These are phyloP conservation scores for Amanita brunnescens DNA, from an alignment of 768 basidiomycete genomes.

Conservation along the genomic window DNA sequence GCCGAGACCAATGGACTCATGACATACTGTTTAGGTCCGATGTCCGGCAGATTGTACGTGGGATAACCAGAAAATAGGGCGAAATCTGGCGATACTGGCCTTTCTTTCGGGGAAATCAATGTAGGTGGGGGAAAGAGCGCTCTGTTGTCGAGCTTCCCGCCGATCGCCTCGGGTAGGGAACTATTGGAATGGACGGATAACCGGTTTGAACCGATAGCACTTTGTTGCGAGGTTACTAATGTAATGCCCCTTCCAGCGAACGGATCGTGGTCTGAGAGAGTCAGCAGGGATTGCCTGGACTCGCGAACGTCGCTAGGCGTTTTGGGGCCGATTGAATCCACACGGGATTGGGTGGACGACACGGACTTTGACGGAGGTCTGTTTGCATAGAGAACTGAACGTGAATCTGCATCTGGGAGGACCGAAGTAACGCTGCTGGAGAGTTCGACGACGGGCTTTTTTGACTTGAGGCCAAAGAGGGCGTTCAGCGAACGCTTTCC, in stretches of 20 bases:
- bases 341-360: slow-evolving; percentile 47
- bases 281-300: slow-evolving; percentile 44
- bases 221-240: slow-evolving; percentile 27
- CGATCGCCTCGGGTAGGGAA: slow-evolving; percentile 32
- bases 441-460: slow-evolving; percentile 49
- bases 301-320: slow-evolving; percentile 44
- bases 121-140: slow-evolving; percentile 40
- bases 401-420: slow-evolving; percentile 5
- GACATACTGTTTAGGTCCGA: slow-evolving; percentile 13
- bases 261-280: slow-evolving; percentile 56
- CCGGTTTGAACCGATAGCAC: slow-evolving; percentile 35
- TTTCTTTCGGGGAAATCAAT: slow-evolving; percentile 41
- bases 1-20: neutral
- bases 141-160: slow-evolving; percentile 29
- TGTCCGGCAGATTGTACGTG: neutral
- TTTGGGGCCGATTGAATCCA: slow-evolving; percentile 44
- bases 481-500: slow-evolving; percentile 34
- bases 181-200: slow-evolving; percentile 46
- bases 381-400: slow-evolving; percentile 15
- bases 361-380: slow-evolving; percentile 47
- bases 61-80: slow-evolving; percentile 8
- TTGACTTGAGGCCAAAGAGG: slow-evolving; percentile 56
- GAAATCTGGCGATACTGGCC: slow-evolving; percentile 21
- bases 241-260: slow-evolving; percentile 43
- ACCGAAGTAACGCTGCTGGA: slow-evolving; percentile 32